These are phyloP conservation scores for Phylloporus arenicola DNA, from an alignment of 768 basidiomycete species.

Conservation along the genomic window DNA sequence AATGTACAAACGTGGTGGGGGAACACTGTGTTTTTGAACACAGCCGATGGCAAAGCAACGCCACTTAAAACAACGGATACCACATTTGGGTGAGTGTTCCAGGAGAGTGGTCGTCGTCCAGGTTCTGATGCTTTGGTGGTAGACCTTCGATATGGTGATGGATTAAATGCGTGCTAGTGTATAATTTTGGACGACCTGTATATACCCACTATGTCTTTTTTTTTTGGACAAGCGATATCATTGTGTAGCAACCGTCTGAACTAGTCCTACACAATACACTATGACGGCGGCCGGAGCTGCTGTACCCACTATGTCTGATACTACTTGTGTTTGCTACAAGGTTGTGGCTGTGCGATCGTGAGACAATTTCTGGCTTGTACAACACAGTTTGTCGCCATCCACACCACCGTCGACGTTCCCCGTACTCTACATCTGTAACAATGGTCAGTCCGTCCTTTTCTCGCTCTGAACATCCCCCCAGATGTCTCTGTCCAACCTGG, in stretches of 20 bases:
- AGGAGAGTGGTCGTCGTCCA: not conserved
- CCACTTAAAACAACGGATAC: constrained; percentile 11
- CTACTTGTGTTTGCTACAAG: too few relatives aligned
- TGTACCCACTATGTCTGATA: not conserved
- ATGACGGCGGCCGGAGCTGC: too few relatives aligned
- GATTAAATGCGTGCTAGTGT: not conserved
- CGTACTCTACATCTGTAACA: constrained; percentile 8
- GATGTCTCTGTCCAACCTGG: not conserved
- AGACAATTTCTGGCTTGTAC: not conserved
- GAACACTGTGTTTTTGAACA: constrained; percentile 19
- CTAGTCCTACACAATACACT: too few relatives aligned
- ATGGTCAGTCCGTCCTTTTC: constrained; percentile 22
- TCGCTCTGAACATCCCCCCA: not conserved
- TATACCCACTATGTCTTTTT: too few relatives aligned
- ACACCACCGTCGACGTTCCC: constrained; percentile 17
- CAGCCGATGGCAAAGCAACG: constrained; percentile 13
- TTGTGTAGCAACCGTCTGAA: too few relatives aligned
- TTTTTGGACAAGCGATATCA: too few relatives aligned
- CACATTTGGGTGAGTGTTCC: constrained; percentile 27
- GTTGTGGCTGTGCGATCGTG: constrained; percentile 16
- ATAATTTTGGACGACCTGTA: not conserved
- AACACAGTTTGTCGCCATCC: not conserved
- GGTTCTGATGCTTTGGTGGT: not conserved
- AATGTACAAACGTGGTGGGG: constrained; percentile 68
- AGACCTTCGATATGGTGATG: constrained; percentile 17